Evolutionary conservation across 2,329 filamentous ascomycete genomes (phyloP).

Genomic region (Intubia oerlemansii): DNA sequence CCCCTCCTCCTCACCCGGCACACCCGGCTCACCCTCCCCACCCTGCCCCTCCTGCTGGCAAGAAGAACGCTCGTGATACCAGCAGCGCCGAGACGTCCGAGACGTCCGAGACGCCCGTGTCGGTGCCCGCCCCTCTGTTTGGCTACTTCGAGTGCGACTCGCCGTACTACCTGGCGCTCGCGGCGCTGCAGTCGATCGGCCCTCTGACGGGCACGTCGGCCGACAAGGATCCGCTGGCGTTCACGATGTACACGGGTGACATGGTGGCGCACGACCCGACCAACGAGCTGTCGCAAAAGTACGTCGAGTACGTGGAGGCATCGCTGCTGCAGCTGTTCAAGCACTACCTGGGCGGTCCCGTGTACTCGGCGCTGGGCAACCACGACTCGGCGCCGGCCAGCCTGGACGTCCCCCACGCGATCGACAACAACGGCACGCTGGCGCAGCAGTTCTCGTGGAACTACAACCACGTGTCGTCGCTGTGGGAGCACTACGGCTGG

Average conservation of each 20-base stretch:
- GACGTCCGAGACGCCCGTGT: constrained; percentile 16
- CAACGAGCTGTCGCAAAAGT: constrained; percentile 26
- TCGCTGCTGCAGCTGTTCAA: constrained; percentile 33
- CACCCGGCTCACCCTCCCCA: too few relatives aligned
- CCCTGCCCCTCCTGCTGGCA: too few relatives aligned
- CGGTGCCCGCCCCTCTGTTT: constrained; percentile 28
- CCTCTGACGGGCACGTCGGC: constrained; percentile 31
- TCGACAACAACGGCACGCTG: constrained; percentile 18
- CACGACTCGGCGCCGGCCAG: constrained; percentile 34
- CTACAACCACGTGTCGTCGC: constrained; percentile 23
- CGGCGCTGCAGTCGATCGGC: constrained; percentile 31
- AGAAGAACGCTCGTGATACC: too few relatives aligned
- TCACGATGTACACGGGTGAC: constrained; percentile 38
- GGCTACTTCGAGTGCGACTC: constrained; percentile 34
- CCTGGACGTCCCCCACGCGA: constrained; percentile 26
- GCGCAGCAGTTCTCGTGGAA: constrained; percentile 32
- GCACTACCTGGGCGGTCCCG: constrained; percentile 29
- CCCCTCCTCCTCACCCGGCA: too few relatives aligned
- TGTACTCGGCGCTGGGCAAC: constrained; percentile 35
- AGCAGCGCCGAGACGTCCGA: constrained; percentile 5
- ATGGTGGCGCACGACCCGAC: constrained; percentile 32
- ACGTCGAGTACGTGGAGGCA: constrained; percentile 29
- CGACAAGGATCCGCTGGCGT: constrained; percentile 21
- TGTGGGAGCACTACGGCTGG: constrained; percentile 29
- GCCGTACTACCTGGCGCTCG: constrained; percentile 32